phyloP scores from a whole-genome alignment of 2,329 filamentous ascomycete species.

The Lasiodiplodia gonubiensis region DNA sequence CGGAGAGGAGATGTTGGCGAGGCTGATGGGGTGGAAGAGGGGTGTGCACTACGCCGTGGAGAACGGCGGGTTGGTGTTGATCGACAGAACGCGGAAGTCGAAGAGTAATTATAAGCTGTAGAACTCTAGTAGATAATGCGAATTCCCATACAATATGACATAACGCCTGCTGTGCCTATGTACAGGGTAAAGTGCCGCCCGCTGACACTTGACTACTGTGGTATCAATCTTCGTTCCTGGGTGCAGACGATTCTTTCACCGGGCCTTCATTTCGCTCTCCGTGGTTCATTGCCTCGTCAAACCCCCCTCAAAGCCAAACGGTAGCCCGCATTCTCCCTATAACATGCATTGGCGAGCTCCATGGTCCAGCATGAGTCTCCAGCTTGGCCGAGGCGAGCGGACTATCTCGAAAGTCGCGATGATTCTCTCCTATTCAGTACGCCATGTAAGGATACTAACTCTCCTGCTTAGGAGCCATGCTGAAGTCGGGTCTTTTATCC shows the following conservation, averaged over 20 bases:
- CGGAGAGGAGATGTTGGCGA: conserved; percentile 69
- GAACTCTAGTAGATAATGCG: not conserved
- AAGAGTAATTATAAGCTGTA: conserved; percentile 18
- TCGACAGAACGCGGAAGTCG: not conserved
- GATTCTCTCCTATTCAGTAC: not conserved
- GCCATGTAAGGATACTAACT: not conserved
- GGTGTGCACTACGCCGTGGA: conserved; percentile 73
- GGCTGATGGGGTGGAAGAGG: conserved; percentile 79
- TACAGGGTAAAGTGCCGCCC: not conserved
- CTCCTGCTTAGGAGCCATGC: not conserved
- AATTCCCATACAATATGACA: not conserved
- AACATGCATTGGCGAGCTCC: not conserved
- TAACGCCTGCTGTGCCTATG: not conserved
- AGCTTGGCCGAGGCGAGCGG: not conserved
- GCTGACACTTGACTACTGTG: not conserved
- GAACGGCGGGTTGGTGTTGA: conserved; percentile 61
- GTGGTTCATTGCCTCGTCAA: not conserved
- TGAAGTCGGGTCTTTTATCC: not conserved
- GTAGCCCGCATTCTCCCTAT: not conserved
- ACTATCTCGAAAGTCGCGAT: not conserved
- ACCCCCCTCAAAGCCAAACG: not conserved
- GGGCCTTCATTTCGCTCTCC: not conserved
- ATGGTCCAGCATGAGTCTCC: not conserved
- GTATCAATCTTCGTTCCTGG: not conserved
- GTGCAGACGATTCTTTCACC: not conserved